phyloP scores from a whole-genome alignment of 352 stramenopile species.

The Phytopythium sindhum region DNA sequence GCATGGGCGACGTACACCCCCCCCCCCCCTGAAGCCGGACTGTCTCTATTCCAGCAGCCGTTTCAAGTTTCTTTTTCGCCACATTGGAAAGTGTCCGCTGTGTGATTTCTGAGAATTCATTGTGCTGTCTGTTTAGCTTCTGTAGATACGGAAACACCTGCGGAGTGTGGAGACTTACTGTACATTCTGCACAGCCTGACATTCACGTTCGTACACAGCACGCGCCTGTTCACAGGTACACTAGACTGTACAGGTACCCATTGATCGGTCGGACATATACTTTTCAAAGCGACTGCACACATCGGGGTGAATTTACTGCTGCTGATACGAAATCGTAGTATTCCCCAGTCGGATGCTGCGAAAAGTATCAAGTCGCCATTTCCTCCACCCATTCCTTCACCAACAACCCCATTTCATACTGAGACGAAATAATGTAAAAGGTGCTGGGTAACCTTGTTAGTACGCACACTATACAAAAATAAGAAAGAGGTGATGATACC shows the following conservation, averaged over 20 bases:
- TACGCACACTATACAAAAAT: background rate
- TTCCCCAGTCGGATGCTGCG: no score
- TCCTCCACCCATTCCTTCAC: background rate
- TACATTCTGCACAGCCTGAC: background rate
- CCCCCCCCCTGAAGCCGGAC: background rate
- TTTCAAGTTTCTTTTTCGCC: slow-evolving; percentile 5
- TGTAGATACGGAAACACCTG: background rate
- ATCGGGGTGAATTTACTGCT: no score
- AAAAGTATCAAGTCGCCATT: background rate
- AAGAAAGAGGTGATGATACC: slow-evolving; percentile 1
- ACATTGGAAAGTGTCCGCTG: background rate
- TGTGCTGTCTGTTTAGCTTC: background rate
- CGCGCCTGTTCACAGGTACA: no score
- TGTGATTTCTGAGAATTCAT: slow-evolving; percentile 5
- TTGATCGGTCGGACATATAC: background rate
- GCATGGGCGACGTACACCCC: background rate
- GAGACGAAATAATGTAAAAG: background rate
- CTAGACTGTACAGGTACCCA: no score
- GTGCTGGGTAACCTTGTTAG: no score
- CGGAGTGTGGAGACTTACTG: background rate
- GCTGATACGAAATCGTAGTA: no score
- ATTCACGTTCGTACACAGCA: no score
- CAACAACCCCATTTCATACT: background rate
- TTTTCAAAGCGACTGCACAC: background rate
- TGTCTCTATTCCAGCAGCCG: slow-evolving; percentile 4